Percentiles rank a stretch among this genome's conserved stretches.
Evolutionary conservation across 352 stramenopile species (phyloP).

Genomic region (Phytophthora sp.): DNA sequence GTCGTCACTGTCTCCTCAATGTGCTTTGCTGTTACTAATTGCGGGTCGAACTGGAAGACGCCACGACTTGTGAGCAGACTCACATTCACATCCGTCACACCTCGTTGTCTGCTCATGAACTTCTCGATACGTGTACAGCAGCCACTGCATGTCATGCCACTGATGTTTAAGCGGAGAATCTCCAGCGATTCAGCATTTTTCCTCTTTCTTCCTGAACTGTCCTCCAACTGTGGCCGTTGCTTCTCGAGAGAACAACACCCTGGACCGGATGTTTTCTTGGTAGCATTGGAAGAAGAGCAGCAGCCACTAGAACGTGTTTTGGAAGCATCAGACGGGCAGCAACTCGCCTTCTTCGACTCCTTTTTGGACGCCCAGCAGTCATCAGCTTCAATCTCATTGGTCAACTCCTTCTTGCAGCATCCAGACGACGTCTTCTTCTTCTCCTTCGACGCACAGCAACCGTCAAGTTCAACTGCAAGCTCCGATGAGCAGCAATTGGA

Average conservation of each 20-base stretch:
- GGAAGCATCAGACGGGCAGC: conserved; percentile 10
- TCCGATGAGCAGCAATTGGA: conserved; percentile 16
- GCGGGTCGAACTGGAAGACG: conserved; percentile 55
- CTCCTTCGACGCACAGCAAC: conserved; percentile 15
- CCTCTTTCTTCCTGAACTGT: conserved; percentile 17
- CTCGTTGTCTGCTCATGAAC: conserved; percentile 60
- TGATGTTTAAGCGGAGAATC: conserved; percentile 63
- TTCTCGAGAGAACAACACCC: conserved; percentile 36
- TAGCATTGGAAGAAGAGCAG: conserved; percentile 21
- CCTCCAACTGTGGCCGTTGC: conserved; percentile 9
- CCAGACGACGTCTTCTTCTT: not conserved
- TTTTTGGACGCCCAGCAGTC: conserved; percentile 20
- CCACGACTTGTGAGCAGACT: conserved; percentile 67
- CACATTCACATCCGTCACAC: conserved; percentile 67
- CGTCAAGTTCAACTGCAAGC: not conserved
- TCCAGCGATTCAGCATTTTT: conserved; percentile 18
- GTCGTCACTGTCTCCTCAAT: conserved; percentile 69
- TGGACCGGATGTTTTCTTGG: conserved; percentile 15
- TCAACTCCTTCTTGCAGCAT: conserved; percentile 20
- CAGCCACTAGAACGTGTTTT: conserved; percentile 12
- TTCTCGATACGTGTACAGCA: conserved; percentile 88
- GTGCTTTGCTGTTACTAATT: conserved; percentile 51
- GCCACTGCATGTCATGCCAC: conserved; percentile 88
- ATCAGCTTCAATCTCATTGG: not conserved
- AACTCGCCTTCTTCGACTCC: conserved; percentile 5